phyloP scores from a whole-genome alignment of 2,329 filamentous ascomycete genomes.

The Aureobasidium namibiae region DNA sequence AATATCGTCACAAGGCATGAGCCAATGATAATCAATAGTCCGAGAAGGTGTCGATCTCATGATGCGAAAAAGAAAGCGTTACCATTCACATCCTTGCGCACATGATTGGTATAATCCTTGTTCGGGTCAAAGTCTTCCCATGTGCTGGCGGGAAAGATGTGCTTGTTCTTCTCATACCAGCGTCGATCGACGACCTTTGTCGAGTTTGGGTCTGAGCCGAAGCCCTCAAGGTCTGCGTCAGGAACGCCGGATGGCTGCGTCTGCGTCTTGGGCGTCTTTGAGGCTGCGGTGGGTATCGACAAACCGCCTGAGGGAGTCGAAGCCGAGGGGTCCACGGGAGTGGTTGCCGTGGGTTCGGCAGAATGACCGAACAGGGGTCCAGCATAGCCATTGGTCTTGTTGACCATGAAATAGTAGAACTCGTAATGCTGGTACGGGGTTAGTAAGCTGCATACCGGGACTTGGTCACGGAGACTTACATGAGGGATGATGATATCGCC shows the following conservation, averaged over 20 bases:
- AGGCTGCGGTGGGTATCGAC: conserved; percentile 4
- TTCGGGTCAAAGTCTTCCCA: conserved; percentile 94
- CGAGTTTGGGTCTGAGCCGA: conserved; percentile 63
- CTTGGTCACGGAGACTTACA: conserved; percentile 47
- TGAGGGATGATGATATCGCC: conserved; percentile 90
- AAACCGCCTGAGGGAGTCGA: conserved; percentile 12
- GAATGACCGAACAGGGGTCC: conserved; percentile 74
- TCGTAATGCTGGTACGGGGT: conserved; percentile 69
- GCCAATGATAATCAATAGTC: neutral
- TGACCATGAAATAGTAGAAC: conserved; percentile 94
- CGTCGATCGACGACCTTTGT: conserved; percentile 94
- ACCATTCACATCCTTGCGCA: conserved; percentile 75
- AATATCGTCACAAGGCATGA: neutral
- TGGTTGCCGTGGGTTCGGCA: conserved; percentile 37
- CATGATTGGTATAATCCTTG: conserved; percentile 69
- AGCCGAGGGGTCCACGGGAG: conserved; percentile 20
- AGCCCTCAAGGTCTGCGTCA: conserved; percentile 59
- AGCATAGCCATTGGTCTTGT: conserved; percentile 67
- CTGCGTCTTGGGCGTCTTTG: conserved; percentile 4
- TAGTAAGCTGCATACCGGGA: conserved; percentile 7
- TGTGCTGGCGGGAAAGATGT: conserved; percentile 91
- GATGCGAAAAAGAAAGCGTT: conserved; percentile 70
- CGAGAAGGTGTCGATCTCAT: neutral
- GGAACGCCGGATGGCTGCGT: conserved; percentile 32
- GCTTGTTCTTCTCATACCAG: conserved; percentile 97